Evolutionary conservation across 106 monocot genomes (phyloP), one percentile per base, ranked within the genome.

Genomic region (Xerophyta viscosa): DNA sequence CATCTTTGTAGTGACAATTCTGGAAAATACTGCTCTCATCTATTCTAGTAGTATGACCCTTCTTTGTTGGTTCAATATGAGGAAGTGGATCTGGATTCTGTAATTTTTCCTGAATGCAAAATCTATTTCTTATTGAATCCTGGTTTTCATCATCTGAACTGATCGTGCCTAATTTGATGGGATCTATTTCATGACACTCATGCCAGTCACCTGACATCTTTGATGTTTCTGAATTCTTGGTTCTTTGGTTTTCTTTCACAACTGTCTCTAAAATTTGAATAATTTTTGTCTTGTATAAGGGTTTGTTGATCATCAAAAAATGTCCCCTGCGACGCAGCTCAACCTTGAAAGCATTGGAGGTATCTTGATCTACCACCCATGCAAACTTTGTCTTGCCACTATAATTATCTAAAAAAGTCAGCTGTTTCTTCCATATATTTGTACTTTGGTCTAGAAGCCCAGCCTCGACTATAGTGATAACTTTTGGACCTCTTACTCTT

Each of bases 391-490:
- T 71, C 33, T 63, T 67, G 56, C 22, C 43, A 58, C 25, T 25
- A 27, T 71, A 77, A 57, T 56, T 31, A 23, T 71, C 71, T 24
- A 77, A 56, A 51, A 67, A 77, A 36, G 29, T 67, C 12, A 77
- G 66, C 57, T 77, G 77, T 22, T 77, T 47, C 13, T 63, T 62
- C 77, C 77, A 77, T 71, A 77, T 77, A 23, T 71, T 63, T 43
- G 77, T 67, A 56, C 58, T 77, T 52, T 59, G 77, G 46, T 77
- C 71, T 42, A 77, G 29, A 19, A 77, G 37, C 5, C 28, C 56
- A 31, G 67, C 48, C 45, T 77, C 77, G 33, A 77, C 51, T 20
- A 77, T 52, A 63, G 66, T 62, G 53, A 77, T 7, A 58, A 62
- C 54, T 31, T 61, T 62, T 56, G 61, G 52, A 31, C 9, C 33